These are phyloP conservation scores for Rutstroemia sp. DNA, from an alignment of 2,329 filamentous ascomycete species.

Conservation along the genomic window DNA sequence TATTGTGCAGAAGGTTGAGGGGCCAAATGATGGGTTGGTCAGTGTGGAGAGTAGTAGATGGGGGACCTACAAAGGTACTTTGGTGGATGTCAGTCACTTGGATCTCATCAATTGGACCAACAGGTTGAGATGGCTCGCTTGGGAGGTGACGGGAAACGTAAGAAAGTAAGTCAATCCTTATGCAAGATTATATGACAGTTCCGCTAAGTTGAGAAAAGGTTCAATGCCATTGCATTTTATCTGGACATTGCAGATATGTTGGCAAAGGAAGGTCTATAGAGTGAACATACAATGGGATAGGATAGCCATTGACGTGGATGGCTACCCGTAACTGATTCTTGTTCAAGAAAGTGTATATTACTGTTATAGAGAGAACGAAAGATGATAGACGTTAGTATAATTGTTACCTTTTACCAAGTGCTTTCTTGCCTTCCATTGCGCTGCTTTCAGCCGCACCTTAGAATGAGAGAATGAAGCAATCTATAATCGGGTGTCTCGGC, in stretches of 20 bases:
- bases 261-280: constrained; percentile 51
- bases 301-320: background rate
- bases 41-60: constrained; percentile 56
- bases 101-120: constrained; percentile 66
- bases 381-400: too few species aligned
- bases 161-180: constrained; percentile 38
- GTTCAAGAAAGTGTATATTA: background rate
- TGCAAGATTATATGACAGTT: background rate
- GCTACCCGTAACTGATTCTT: background rate
- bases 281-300: background rate
- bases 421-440: too few species aligned
- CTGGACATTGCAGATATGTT: constrained; percentile 63
- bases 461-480: too few species aligned
- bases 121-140: constrained; percentile 45
- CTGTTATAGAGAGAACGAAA: background rate
- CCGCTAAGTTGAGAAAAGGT: constrained; percentile 34
- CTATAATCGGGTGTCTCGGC: too few species aligned
- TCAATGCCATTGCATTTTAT: constrained; percentile 63
- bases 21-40: constrained; percentile 60
- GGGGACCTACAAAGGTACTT: constrained; percentile 57
- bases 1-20: constrained; percentile 45
- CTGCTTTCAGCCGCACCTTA: too few species aligned
- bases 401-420: too few species aligned
- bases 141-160: constrained; percentile 45
- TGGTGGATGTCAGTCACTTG: constrained; percentile 54